Base-by-base conservation (phyloP, 1,284 basidiomycete species). In the Malassezia psittaci region DNA sequence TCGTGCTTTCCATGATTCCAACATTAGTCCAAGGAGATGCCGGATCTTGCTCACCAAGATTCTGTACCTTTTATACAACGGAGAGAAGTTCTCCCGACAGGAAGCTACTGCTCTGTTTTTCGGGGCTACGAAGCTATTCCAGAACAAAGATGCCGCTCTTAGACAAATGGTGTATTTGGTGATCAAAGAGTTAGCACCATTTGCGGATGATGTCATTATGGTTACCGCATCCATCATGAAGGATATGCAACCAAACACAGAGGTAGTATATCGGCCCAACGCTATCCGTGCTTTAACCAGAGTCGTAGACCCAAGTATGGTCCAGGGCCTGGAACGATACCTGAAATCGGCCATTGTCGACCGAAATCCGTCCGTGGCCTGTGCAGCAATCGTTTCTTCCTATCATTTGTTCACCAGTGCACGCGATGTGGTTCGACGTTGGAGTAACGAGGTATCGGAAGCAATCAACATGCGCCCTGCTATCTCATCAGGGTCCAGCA, bases 191-290 rank as follows among this genome's bases (percentile, higher is more conserved):
- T 82, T 99, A 16, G 87, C 90, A 32, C 85, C 83, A 41, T 86
- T 87, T n/a, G 90, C 94, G 16, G 90, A 99, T 77, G 94, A 98
- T 45, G 62, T 96, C 37, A 96, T 99, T 72, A 99, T 99, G 90
- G 91, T 96, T 66, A 99, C 94, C 6, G 90, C 88, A 72, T 96
- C 90, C 73, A 98, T 99, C 77, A 96, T 96, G 91, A 98, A 98
- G 80, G 93, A 99, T 75, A 98, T 98, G 89, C 93, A 98, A 75
- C 88, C 91, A 49, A 96, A 96, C 76, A 86, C 90, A 49, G 94
- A 98, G 76, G 93, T 96, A 71, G 90, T 99, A 65, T 99, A 99
- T 78, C 82, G 94, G 57, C 89, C 94, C 38, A 98, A 99, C 76
- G 88, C 94, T 33, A 98, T 98, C 65, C 85, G 94, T 67, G 90